Evolutionary conservation across 2,329 filamentous ascomycete genomes (phyloP).

Genomic region (Microdochium bolleyi): DNA sequence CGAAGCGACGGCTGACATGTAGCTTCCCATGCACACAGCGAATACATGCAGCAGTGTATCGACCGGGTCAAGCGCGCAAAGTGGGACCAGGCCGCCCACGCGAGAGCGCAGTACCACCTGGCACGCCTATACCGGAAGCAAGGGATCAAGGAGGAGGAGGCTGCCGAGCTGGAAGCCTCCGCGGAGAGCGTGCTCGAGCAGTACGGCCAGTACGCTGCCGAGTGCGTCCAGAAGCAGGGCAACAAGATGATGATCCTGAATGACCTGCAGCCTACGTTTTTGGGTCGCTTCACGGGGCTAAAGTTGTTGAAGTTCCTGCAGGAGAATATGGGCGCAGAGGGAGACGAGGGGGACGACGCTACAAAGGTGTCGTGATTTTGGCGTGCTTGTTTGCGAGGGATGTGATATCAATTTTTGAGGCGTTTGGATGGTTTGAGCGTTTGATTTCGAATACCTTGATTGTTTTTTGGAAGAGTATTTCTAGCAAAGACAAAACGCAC

Average conservation of each 20-base stretch:
- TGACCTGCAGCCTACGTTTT: slow-evolving; percentile 5
- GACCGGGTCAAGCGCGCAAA: slow-evolving; percentile 2
- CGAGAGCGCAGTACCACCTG: slow-evolving; percentile 2
- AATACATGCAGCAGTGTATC: slow-evolving; percentile 4
- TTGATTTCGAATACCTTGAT: too few species aligned
- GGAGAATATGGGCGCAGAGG: not conserved
- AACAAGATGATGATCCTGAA: slow-evolving; percentile 3
- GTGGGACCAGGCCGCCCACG: slow-evolving; percentile 3
- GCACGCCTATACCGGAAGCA: not conserved
- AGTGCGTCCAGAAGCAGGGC: not conserved
- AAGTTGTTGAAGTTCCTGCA: slow-evolving; percentile 2
- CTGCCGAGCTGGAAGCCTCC: not conserved
- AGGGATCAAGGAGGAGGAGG: slow-evolving; percentile 1
- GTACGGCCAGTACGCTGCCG: not conserved
- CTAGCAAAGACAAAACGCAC: too few species aligned
- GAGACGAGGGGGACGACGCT: too few species aligned
- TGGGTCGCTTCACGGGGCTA: slow-evolving; percentile 2
- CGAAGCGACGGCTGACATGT: slow-evolving; percentile 4
- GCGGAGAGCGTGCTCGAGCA: not conserved
- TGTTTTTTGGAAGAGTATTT: too few species aligned
- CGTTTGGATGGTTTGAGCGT: too few species aligned
- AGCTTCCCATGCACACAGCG: not conserved
- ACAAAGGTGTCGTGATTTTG: too few species aligned
- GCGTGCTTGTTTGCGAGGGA: too few species aligned
- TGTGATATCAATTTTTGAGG: too few species aligned